These are phyloP conservation scores for Kwoniella europaea DNA, from an alignment of 768 basidiomycete species.

Conservation along the genomic window DNA sequence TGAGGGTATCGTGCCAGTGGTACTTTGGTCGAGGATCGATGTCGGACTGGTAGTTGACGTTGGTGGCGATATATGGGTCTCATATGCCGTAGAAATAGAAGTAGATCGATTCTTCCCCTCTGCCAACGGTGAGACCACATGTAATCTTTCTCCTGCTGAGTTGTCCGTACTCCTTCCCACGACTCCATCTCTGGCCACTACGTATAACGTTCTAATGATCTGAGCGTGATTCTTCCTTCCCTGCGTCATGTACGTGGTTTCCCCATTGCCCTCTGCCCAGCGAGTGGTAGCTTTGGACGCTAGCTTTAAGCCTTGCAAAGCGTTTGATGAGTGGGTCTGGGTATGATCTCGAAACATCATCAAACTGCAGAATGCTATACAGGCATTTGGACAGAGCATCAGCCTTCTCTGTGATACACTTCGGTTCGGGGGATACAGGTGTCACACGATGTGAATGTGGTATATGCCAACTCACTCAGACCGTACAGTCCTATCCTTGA, in stretches of 20 bases:
- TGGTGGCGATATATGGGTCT: not conserved
- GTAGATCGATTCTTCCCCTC: not conserved
- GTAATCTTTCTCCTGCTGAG: slow-evolving; percentile 1
- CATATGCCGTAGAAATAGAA: not conserved
- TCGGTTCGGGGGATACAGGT: too few relatives aligned
- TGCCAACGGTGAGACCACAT: not conserved
- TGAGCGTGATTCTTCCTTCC: slow-evolving; percentile 5
- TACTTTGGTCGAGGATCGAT: not conserved
- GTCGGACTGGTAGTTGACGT: not conserved
- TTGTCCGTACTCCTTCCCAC: not conserved
- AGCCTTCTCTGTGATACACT: not conserved
- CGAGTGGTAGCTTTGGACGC: not conserved
- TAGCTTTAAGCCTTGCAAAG: not conserved
- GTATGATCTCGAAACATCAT: slow-evolving; percentile 10
- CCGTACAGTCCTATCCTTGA: slow-evolving; percentile 4
- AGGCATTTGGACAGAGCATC: not conserved
- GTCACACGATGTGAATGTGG: not conserved
- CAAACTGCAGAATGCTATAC: not conserved
- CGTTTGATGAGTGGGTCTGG: slow-evolving; percentile 1
- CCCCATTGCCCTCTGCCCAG: slow-evolving; percentile 2
- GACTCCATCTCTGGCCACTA: slow-evolving; percentile 5
- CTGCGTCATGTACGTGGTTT: not conserved
- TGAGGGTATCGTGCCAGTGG: not conserved
- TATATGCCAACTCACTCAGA: not conserved
- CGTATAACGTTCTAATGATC: slow-evolving; percentile 1